Conservation (phyloP, 352 stramenopile genomes). For the Hyaloperonospora arabidopsidis region DNA sequence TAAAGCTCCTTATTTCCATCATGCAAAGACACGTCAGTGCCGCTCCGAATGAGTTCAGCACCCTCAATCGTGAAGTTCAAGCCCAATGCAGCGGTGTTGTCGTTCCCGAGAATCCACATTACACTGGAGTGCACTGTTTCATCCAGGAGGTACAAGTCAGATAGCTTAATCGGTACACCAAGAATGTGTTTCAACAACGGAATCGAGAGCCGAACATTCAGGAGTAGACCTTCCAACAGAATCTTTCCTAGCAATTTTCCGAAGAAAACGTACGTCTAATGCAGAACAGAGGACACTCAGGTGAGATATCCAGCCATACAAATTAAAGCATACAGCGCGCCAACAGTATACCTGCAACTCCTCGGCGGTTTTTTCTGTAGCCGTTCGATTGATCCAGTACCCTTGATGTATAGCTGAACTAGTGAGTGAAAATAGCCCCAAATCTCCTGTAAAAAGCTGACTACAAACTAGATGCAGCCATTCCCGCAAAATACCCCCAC, state of each 20-base stretch:
- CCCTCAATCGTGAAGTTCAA: slow-evolving; percentile 60
- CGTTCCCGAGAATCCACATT: slow-evolving; percentile 49
- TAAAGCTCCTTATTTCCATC: slow-evolving; percentile 95
- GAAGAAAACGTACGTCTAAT: slow-evolving; percentile 76
- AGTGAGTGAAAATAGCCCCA: slow-evolving; percentile 43
- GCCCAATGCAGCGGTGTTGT: slow-evolving; percentile 40
- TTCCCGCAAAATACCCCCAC: slow-evolving; percentile 69
- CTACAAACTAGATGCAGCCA: slow-evolving; percentile 71
- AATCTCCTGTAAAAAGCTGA: slow-evolving; percentile 45
- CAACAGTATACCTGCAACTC: slow-evolving; percentile 34
- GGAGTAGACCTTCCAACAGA: slow-evolving; percentile 70
- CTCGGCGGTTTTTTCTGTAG: slow-evolving; percentile 16
- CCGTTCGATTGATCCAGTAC: slow-evolving; percentile 56
- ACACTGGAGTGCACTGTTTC: slow-evolving; percentile 67
- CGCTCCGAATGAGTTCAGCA: slow-evolving; percentile 56
- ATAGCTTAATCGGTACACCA: slow-evolving; percentile 40
- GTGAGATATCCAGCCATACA: slow-evolving; percentile 1
- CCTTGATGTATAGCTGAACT: slow-evolving; percentile 39
- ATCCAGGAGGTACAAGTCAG: slow-evolving; percentile 62
- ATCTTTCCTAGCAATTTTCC: slow-evolving; percentile 60
- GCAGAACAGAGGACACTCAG: neutral
- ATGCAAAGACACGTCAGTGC: slow-evolving; percentile 62
- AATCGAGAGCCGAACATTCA: slow-evolving; percentile 59
- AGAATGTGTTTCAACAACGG: slow-evolving; percentile 71
- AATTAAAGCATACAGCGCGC: neutral